Evolutionary conservation across 2,329 filamentous ascomycete genomes (phyloP).

Genomic region (Alternaria rosae): DNA sequence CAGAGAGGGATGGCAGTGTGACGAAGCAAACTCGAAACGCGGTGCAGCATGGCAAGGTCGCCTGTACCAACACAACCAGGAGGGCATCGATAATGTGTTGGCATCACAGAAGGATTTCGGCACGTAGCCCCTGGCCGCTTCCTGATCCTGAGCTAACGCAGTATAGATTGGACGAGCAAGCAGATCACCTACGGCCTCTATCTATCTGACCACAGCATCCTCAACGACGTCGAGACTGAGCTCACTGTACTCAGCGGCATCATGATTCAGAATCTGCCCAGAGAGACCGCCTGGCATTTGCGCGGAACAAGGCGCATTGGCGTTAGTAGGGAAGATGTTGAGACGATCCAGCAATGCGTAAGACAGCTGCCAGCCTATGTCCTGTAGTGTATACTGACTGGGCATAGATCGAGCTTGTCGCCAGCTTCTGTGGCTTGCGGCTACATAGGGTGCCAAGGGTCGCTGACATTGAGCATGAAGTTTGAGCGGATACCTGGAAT

Average conservation of each 20-base stretch:
- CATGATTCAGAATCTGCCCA: conserved; percentile 64
- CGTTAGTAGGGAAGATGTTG: conserved; percentile 55
- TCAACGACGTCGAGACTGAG: conserved; percentile 64
- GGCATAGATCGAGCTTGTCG: conserved; percentile 40
- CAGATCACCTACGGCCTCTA: conserved; percentile 67
- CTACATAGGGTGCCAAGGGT: conserved; percentile 41
- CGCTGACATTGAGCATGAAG: conserved; percentile 45
- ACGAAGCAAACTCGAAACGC: conserved; percentile 61
- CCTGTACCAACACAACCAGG: conserved; percentile 62
- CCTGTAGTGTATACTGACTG: conserved; percentile 9
- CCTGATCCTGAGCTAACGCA: neutral
- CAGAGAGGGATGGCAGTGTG: conserved; percentile 65
- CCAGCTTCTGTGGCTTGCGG: conserved; percentile 35
- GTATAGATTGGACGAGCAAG: conserved; percentile 59
- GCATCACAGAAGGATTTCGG: conserved; percentile 58
- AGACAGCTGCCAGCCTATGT: neutral
- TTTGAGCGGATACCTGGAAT: conserved; percentile 15
- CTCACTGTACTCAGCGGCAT: conserved; percentile 63
- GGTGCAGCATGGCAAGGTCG: conserved; percentile 64
- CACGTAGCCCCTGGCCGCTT: conserved; percentile 12
- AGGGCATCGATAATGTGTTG: conserved; percentile 49
- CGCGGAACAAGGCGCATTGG: conserved; percentile 59
- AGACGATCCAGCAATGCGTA: conserved; percentile 53
- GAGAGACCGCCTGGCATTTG: conserved; percentile 65
- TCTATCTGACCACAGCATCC: conserved; percentile 63